Base-by-base conservation (phyloP, 371 early-diverging fungal species). In the Lichtheimia ornata region DNA sequence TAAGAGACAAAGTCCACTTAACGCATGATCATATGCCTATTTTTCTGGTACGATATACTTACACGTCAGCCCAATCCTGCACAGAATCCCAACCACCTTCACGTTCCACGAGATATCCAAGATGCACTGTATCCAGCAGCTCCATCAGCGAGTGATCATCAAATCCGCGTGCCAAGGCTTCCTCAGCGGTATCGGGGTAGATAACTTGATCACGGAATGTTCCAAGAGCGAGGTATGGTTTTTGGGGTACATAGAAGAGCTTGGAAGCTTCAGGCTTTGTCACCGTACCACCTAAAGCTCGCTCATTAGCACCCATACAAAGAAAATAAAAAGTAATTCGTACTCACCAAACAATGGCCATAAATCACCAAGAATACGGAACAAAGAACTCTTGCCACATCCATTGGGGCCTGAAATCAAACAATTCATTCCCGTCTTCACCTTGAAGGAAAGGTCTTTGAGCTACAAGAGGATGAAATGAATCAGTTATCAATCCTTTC, bases 331-430 rank as follows among this genome's bases (percentile, higher is more conserved):
- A 5, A 47, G 17, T 17, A 7, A 47, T n/a, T 49, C 49, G 53
- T 45, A 52, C 61, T 64, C 63, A 77, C 79, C 91, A 65, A 90
- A 92, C 54, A 91, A 70, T 2, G 92, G 92, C 94, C 94, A 94
- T 63, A 97, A 77, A 17, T 94, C 95, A 44, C 95, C 95, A 22
- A 97, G 81, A 65, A 96, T 96, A 62, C 96, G 90, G 88, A 97
- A 96, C 57, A 96, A 73, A 7, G 95, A 94, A 43, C 92, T 92
- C 75, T 95, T 93, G 62, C 91, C 90, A 60, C 91, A 93, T 5
- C 95, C 97, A 67, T 95, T 96, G 30, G 97, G 96, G 0, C 97
- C 97, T 24, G 92, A 90, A 54, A 97, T 91, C 55, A 97, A 79
- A 52, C 92, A 89, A 81, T 84, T 90, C 77, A 87, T 95, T 65